Conservation (phyloP, 2,329 filamentous ascomycete genomes). For the Nemania sp. region DNA sequence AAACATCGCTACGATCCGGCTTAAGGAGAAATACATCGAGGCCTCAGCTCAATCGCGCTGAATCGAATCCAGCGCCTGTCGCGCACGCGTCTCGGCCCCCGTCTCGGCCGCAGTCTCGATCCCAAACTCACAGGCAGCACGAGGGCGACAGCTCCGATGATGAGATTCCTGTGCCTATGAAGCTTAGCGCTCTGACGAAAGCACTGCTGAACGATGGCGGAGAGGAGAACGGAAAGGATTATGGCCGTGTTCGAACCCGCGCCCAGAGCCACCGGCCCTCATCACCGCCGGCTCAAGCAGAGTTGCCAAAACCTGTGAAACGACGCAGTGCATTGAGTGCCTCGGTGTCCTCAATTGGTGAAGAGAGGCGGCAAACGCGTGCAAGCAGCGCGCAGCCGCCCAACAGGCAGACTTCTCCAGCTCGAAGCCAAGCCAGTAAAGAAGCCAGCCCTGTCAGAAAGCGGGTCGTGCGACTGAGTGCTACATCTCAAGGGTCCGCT, state of each 20-base stretch:
- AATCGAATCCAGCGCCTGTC: slow-evolving; percentile 47
- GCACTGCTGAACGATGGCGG: slow-evolving; percentile 72
- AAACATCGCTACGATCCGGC: slow-evolving; percentile 60
- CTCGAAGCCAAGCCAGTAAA: slow-evolving; percentile 44
- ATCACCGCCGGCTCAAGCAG: slow-evolving; percentile 46
- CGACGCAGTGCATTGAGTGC: slow-evolving; percentile 54
- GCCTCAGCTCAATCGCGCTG: slow-evolving; percentile 48
- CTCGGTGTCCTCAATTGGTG: slow-evolving; percentile 47
- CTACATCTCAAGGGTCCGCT: slow-evolving; percentile 43
- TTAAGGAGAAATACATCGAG: slow-evolving; percentile 55
- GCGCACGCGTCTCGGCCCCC: slow-evolving; percentile 30
- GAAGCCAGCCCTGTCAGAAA: slow-evolving; percentile 59
- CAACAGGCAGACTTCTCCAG: slow-evolving; percentile 49
- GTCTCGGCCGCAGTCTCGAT: slow-evolving; percentile 13
- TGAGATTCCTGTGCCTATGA: slow-evolving; percentile 88
- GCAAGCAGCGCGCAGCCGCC: slow-evolving; percentile 53
- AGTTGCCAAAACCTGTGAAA: slow-evolving; percentile 41
- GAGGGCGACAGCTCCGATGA: slow-evolving; percentile 86
- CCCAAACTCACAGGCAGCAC: slow-evolving; percentile 47
- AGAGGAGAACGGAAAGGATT: slow-evolving; percentile 50
- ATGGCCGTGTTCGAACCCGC: slow-evolving; percentile 48
- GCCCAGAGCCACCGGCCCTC: slow-evolving; percentile 47
- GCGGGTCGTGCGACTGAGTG: slow-evolving; percentile 60
- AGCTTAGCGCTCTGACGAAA: slow-evolving; percentile 90
- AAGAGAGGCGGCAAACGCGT: slow-evolving; percentile 51